phyloP scores from a whole-genome alignment of 768 basidiomycete genomes.

The Leccinum broughii region DNA sequence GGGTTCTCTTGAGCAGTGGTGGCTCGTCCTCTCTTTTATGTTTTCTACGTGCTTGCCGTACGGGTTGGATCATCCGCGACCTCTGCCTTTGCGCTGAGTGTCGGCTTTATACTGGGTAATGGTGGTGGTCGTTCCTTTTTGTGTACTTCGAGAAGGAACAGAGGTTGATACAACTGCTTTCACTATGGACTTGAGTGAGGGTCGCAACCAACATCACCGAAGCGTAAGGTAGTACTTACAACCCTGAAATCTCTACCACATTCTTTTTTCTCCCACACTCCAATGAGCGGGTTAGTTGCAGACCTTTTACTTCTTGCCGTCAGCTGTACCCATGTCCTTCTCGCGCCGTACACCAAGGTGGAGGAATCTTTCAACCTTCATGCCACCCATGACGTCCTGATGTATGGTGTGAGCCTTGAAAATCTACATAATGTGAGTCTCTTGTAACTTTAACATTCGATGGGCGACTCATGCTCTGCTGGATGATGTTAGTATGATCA shows the following conservation, averaged over 20 bases:
- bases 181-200: conserved; percentile 29
- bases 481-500: conserved; percentile 78
- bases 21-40: conserved; percentile 49
- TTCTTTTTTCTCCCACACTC: neutral
- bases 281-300: conserved; percentile 31
- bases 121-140: conserved; percentile 55
- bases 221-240: neutral
- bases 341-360: conserved; percentile 92
- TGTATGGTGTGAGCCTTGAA: conserved; percentile 58
- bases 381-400: conserved; percentile 82
- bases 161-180: conserved; percentile 58
- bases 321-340: conserved; percentile 66
- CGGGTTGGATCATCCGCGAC: conserved; percentile 37
- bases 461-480: conserved; percentile 10
- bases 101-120: conserved; percentile 41
- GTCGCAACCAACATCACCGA: neutral
- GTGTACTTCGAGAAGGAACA: conserved; percentile 53
- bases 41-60: conserved; percentile 40
- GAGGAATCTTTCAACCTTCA: conserved; percentile 98
- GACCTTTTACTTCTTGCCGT: conserved; percentile 53
- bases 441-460: conserved; percentile 1
- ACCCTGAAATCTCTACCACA: neutral
- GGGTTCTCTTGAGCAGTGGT: conserved; percentile 38
- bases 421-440: conserved; percentile 51
- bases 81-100: conserved; percentile 41